Evolutionary conservation across 192 early-diverging fungal species (phyloP), one percentile per base, ranked within the genome.

Genomic region (Umbelopsis ramanniana): DNA sequence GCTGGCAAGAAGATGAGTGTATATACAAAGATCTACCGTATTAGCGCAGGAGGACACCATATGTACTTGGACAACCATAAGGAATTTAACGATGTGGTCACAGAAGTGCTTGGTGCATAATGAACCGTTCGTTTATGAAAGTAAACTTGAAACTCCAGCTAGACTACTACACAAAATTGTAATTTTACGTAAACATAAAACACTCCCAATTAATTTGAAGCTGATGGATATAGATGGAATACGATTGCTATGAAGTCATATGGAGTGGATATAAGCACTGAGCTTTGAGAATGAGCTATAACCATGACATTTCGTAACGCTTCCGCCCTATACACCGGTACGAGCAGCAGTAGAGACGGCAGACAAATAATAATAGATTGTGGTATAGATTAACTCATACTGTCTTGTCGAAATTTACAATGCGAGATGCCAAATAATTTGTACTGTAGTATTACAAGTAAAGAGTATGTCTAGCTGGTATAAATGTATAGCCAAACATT

Each of bases 11-110:
- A 76, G 3, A 92, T 89, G 81, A 81, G 72, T 0, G 90, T 89
- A 6, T 84, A 81, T 6, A 75, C 81, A 29, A 75, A 74, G 54
- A 50, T 87, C 43, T 74, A 83, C 52, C 71, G 83, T 45, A 80
- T 92, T 14, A 78, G 82, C 1, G 67, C 82, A 66, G 88, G 70
- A 24, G 75, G 75, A 68, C 94, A 97, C 82, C 94, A 97, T 60
- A 77, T 97, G 78, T 93, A 94, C 57, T 74, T 96, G 45, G 95
- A 95, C 74, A 95, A 97, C 72, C 91, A 93, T 23, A 72, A 70
- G 2, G 91, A 76, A 21, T 95, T 94, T 67, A 91, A 94, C 74
- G 70, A 82, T 23, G 81, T 79, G 1, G 69, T 95, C 24, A 55
- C 89, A 5, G 52, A 76, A 15, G 72, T 73, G 40, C 19, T 63